Base-by-base conservation (phyloP, 2,329 filamentous ascomycete genomes). In the Pyrenochaeta sp. region DNA sequence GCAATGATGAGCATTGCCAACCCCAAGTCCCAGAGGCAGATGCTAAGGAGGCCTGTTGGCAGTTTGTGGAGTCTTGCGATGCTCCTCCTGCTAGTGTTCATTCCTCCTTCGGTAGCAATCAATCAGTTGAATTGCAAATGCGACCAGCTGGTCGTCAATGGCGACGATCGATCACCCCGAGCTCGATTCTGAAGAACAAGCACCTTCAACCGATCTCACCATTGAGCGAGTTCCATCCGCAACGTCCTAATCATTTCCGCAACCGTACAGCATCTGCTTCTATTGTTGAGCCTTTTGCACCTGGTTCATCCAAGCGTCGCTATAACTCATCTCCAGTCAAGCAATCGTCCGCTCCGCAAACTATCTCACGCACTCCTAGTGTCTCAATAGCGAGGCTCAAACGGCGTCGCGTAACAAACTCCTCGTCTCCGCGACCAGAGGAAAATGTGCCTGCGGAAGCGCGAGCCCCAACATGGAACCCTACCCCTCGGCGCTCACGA, bases 21-120 rank as follows among this genome's bases (percentile, higher is more conserved):
- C 60, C 64, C 1, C 58, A 85, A 47, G 82, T 85, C 0, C 82
- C 82, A 6, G 87, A 88, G 71, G 83, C 83, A 3, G 86, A 89
- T 66, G 85, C 84, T 1, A 77, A 82, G 53, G 87, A 90, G 65
- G 77, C 84, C 15, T 90, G 85, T 67, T 92, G 90, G 90, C 75
- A 81, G 3, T 90, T 85, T 79, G 83, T 87, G 60, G 84, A 87
- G 45, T 79, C 81, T 4, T 81, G 90, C 6, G 90, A 93, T 61
- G 83, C 83, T 31, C 67, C 79, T 3, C 77, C 82, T 1, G 35
- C 54, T 7, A 82, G 79, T 55, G 67, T 79, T 9, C 74, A 79
- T 37, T 77, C 79, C 0, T 82, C 81, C 0, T 83, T 83, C 55
- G 64, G 55, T 45, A 75, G 72, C 49, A 58, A 71, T 27, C 67